Evolutionary conservation across 306 rosid genomes (phyloP).

Genomic region (Prosopis cineraria): DNA sequence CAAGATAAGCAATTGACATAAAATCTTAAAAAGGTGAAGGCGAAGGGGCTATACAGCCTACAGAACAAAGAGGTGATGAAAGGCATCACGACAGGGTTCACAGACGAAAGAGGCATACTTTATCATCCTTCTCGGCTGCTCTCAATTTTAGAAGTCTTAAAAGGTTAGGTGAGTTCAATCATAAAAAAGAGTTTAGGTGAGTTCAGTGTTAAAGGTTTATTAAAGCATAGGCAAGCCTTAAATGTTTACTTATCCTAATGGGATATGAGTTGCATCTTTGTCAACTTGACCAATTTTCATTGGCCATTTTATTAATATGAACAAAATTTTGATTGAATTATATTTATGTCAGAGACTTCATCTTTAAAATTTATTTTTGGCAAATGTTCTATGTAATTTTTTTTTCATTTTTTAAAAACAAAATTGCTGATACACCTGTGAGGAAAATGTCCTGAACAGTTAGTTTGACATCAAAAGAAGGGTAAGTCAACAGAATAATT

Average conservation of each 20-base stretch:
- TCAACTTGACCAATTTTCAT: too few relatives aligned
- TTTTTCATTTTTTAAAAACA: not conserved
- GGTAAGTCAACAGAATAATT: not conserved
- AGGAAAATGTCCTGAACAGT: too few relatives aligned
- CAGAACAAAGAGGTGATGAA: constrained; percentile 91
- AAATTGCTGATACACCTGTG: too few relatives aligned
- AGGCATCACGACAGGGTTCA: constrained; percentile 96
- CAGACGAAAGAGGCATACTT: constrained; percentile 91
- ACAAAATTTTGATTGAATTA: too few relatives aligned
- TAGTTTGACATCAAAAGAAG: not conserved
- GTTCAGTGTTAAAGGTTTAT: too few relatives aligned
- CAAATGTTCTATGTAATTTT: not conserved
- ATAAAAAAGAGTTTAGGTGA: too few relatives aligned
- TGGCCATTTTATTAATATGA: too few relatives aligned
- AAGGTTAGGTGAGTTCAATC: too few relatives aligned
- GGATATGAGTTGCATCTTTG: too few relatives aligned
- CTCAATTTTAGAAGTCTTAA: too few relatives aligned
- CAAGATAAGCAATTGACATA: not conserved
- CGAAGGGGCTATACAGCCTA: not conserved
- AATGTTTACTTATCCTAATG: too few relatives aligned
- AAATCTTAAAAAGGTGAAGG: not conserved
- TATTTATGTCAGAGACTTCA: not conserved
- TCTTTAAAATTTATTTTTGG: not conserved
- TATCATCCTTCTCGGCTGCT: constrained; percentile 96
- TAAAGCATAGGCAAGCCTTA: too few relatives aligned